A percentile compares a stretch with the other conserved stretches of the same genome.
phyloP scores from a whole-genome alignment of 208 protist species.

The Acanthamoeba castellanii region DNA sequence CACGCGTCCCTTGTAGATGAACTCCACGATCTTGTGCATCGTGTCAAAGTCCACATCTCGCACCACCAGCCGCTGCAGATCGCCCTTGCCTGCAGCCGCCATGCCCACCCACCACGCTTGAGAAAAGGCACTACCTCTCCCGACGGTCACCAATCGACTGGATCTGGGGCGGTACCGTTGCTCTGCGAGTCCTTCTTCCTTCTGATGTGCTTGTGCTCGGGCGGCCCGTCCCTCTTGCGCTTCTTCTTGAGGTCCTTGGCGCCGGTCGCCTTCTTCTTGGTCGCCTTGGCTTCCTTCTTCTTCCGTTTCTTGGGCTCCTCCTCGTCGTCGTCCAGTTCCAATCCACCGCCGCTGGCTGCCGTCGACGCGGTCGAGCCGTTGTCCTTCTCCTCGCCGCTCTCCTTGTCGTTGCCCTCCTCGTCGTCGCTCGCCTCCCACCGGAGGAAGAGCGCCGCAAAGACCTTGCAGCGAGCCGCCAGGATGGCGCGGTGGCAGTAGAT shows the following conservation, averaged over 20 bases:
- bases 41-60: slow-evolving; percentile 17
- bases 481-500: slow-evolving; percentile 27
- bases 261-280: neutral
- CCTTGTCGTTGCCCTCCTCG: neutral
- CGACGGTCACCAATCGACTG: too few species aligned
- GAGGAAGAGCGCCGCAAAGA: neutral
- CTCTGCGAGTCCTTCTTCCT: neutral
- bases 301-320: neutral
- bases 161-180: neutral
- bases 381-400: slow-evolving; percentile 27
- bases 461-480: slow-evolving; percentile 7
- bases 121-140: neutral
- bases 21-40: slow-evolving; percentile 34
- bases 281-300: neutral
- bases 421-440: slow-evolving; percentile 14
- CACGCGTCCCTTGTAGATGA: slow-evolving; percentile 35
- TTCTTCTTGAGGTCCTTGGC: slow-evolving; percentile 25
- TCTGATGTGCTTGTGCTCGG: neutral
- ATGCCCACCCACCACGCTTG: neutral
- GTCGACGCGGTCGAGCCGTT: neutral
- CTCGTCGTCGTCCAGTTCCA: neutral
- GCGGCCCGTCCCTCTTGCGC: neutral
- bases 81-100: neutral
- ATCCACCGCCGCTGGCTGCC: neutral
- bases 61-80: neutral